Conservation (phyloP, 768 basidiomycete species). For the Mrakia frigida region DNA sequence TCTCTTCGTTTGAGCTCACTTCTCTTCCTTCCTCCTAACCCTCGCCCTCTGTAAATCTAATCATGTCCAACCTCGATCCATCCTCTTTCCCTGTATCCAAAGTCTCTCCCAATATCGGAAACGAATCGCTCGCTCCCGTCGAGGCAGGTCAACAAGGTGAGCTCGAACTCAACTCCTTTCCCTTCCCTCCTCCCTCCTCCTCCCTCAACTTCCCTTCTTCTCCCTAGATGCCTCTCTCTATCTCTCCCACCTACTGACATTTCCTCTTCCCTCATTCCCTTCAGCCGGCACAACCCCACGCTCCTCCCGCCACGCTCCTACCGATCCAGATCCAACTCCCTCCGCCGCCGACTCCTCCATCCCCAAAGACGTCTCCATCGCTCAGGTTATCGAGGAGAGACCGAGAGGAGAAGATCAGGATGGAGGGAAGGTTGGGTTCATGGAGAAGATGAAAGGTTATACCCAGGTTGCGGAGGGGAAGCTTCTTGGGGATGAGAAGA, state of each 20-base stretch:
- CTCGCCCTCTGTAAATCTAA: neutral
- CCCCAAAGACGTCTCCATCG: neutral
- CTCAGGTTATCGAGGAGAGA: neutral
- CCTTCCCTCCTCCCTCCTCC: neutral
- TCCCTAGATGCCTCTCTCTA: neutral
- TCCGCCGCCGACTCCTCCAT: neutral
- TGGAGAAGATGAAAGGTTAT: constrained; percentile 16
- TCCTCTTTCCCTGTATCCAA: constrained; percentile 6
- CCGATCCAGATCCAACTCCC: neutral
- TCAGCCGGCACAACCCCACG: neutral
- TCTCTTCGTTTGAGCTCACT: neutral
- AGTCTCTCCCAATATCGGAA: constrained; percentile 12
- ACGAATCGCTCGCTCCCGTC: constrained; percentile 11
- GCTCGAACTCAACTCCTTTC: neutral
- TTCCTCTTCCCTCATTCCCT: neutral
- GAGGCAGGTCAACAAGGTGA: constrained; percentile 4
- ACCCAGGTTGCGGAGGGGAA: constrained; percentile 3
- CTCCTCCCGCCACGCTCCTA: constrained; percentile 5
- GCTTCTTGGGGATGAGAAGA: constrained; percentile 4
- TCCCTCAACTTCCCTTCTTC: neutral
- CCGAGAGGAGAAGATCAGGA: neutral
- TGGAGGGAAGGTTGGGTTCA: constrained; percentile 19
- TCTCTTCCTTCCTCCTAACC: neutral
- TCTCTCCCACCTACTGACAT: neutral
- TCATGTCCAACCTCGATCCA: neutral